phyloP scores from a whole-genome alignment of 176 grass and related monocot species.

The Phoenix roebelenii region DNA sequence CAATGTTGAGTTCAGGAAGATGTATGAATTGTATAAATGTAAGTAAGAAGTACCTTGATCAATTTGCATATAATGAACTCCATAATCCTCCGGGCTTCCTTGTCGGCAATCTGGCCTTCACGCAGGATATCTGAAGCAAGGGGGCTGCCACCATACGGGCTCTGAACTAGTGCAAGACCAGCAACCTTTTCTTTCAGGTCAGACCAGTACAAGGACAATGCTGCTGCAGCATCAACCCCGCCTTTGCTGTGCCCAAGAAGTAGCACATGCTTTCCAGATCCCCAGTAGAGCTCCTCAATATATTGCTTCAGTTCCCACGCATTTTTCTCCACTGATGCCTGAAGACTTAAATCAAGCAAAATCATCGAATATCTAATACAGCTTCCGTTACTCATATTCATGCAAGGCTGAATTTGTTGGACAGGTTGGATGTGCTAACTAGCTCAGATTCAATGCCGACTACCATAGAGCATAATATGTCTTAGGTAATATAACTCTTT shows the following conservation, averaged over 20 bases:
- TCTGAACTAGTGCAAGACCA: slow-evolving; percentile 69
- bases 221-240: slow-evolving; percentile 75
- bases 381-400: no score
- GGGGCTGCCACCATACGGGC: slow-evolving; percentile 75
- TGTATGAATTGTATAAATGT: no score
- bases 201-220: slow-evolving; percentile 70
- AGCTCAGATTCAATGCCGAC: no score
- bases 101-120: slow-evolving; percentile 74
- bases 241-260: slow-evolving; percentile 90
- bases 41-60: slow-evolving; percentile 47
- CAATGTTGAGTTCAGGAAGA: no score
- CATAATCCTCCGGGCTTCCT: slow-evolving; percentile 60
- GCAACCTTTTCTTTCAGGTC: slow-evolving; percentile 79
- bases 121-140: slow-evolving; percentile 76
- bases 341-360: slow-evolving; percentile 9
- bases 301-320: slow-evolving; percentile 77
- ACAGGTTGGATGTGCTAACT: no score
- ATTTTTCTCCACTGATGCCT: slow-evolving; percentile 78
- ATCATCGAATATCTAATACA: no score
- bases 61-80: slow-evolving; percentile 77
- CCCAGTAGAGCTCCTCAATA: slow-evolving; percentile 83
- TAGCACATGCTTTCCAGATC: slow-evolving; percentile 71
- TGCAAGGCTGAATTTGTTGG: no score
- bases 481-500: no score
- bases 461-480: no score